Conservation (phyloP, 371 early-diverging fungal genomes). For the Syncephalastrum racemosum region DNA sequence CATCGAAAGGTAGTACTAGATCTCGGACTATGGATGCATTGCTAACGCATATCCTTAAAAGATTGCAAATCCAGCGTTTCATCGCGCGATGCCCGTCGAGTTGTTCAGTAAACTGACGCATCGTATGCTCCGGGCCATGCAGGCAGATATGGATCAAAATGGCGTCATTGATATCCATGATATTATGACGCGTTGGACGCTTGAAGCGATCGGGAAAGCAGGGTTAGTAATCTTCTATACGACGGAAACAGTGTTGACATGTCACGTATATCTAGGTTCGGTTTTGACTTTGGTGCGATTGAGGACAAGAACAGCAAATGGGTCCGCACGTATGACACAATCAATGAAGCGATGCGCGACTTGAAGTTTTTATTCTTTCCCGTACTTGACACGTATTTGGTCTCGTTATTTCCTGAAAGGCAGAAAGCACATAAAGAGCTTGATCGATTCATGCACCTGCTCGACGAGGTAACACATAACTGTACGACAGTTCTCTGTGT, state of each 20-base stretch:
- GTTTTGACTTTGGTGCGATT: conserved; percentile 21
- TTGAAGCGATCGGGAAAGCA: conserved; percentile 11
- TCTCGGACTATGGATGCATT: not conserved
- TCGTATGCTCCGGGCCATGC: too few relatives aligned
- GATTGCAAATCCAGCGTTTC: conserved; percentile 22
- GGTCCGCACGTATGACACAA: conserved; percentile 14
- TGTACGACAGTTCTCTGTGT: too few relatives aligned
- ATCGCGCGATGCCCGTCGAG: conserved; percentile 21
- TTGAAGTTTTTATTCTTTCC: too few relatives aligned
- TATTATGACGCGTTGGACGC: conserved; percentile 14
- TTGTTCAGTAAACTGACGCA: conserved; percentile 10
- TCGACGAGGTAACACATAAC: too few relatives aligned
- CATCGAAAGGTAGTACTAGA: conserved; percentile 14
- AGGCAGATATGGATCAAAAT: not conserved
- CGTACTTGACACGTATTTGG: too few relatives aligned
- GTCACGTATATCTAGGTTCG: not conserved
- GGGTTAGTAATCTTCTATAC: conserved; percentile 4
- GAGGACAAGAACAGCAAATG: conserved; percentile 13
- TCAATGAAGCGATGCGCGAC: too few relatives aligned
- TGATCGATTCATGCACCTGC: too few relatives aligned
- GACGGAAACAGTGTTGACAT: too few relatives aligned
- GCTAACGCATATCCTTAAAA: not conserved
- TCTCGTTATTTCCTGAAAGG: too few relatives aligned
- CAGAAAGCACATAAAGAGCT: too few relatives aligned
- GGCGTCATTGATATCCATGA: conserved; percentile 1